phyloP scores from a whole-genome alignment of 805 yeast genomes.

The Lipomyces chichibuensis region DNA sequence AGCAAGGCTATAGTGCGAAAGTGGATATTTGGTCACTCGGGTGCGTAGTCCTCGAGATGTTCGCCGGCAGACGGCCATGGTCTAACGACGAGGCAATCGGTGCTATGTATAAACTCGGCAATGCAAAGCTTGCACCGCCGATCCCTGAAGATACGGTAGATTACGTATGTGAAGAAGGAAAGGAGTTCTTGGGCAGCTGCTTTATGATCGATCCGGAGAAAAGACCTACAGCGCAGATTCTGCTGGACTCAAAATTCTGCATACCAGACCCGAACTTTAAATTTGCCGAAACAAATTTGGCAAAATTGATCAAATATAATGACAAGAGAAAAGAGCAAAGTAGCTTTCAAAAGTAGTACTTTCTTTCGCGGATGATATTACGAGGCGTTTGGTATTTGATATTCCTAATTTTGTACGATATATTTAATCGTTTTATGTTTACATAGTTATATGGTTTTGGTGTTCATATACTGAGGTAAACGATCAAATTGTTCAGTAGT shows the following conservation, averaged over 20 bases:
- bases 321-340: slow-evolving; percentile 38
- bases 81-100: slow-evolving; percentile 92
- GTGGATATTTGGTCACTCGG: slow-evolving; percentile 98
- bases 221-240: slow-evolving; percentile 81
- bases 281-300: slow-evolving; percentile 59
- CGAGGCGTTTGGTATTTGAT: background rate
- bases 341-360: background rate
- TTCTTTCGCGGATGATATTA: background rate
- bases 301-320: slow-evolving; percentile 54
- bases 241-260: slow-evolving; percentile 46
- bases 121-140: slow-evolving; percentile 88
- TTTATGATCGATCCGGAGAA: slow-evolving; percentile 76
- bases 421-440: background rate
- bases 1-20: slow-evolving; percentile 95
- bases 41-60: slow-evolving; percentile 96
- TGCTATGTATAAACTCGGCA: slow-evolving; percentile 88
- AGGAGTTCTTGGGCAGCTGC: slow-evolving; percentile 72
- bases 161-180: slow-evolving; percentile 64
- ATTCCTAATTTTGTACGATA: background rate
- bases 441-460: background rate
- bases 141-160: slow-evolving; percentile 85
- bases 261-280: slow-evolving; percentile 48
- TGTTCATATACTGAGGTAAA: background rate
- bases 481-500: background rate
- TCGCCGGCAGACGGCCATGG: slow-evolving; percentile 98